Conservation (phyloP, 495 filamentous ascomycete genomes). For the Xylaria bambusicola region DNA sequence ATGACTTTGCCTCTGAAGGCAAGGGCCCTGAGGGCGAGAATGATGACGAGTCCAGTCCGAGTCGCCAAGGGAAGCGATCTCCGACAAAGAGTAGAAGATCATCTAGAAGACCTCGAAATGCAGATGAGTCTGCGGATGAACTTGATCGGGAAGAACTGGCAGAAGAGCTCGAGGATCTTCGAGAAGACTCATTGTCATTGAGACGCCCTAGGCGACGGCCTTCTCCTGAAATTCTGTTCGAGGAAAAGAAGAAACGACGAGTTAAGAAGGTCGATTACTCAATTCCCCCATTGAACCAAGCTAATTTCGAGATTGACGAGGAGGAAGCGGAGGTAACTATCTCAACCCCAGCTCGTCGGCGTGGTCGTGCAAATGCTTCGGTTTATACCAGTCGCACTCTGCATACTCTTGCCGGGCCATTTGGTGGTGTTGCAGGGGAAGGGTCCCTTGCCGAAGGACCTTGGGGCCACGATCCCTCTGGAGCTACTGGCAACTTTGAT, state of each 20-base stretch:
- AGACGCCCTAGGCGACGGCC: constrained; percentile 55
- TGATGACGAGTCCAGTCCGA: constrained; percentile 46
- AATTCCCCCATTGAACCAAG: constrained; percentile 73
- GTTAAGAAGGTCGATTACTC: constrained; percentile 49
- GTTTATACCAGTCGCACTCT: constrained; percentile 68
- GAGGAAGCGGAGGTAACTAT: constrained; percentile 56
- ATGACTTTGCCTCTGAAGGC: constrained; percentile 46
- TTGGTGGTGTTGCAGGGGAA: constrained; percentile 77
- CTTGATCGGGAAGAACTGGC: constrained; percentile 73
- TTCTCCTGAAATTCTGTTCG: constrained; percentile 60
- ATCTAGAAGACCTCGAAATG: constrained; percentile 34
- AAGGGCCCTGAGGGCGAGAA: constrained; percentile 27
- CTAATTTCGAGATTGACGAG: constrained; percentile 68
- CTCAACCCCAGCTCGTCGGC: constrained; percentile 69
- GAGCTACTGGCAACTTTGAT: constrained; percentile 74
- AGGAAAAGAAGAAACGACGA: constrained; percentile 43
- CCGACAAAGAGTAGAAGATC: constrained; percentile 41
- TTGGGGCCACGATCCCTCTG: constrained; percentile 60
- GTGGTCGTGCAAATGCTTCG: constrained; percentile 53
- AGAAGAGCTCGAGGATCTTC: constrained; percentile 74
- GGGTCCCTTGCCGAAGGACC: constrained; percentile 74
- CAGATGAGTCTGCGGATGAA: constrained; percentile 56
- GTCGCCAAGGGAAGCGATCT: constrained; percentile 40
- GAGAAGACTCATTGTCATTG: constrained; percentile 43
- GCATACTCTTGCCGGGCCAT: constrained; percentile 85